These are phyloP conservation scores for Rhodotorula sp. DNA, from an alignment of 1,284 basidiomycete genomes.

Conservation along the genomic window DNA sequence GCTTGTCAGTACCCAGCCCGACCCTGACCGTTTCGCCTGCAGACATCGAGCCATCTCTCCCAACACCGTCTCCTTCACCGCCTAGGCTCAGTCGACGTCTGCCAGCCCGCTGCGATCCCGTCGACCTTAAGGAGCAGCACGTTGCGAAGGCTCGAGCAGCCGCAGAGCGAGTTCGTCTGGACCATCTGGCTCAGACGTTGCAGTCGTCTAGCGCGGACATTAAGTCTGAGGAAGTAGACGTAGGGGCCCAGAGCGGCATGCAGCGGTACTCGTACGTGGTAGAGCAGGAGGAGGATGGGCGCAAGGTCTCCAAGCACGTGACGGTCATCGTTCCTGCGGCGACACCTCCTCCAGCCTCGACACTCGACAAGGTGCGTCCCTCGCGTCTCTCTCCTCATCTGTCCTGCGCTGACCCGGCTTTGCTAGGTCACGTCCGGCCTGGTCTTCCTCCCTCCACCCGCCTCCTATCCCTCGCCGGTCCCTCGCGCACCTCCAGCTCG, in stretches of 20 bases:
- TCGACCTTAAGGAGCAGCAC: neutral
- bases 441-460: neutral
- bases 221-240: neutral
- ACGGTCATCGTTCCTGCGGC: constrained; percentile 14
- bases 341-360: neutral
- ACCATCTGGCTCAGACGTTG: constrained; percentile 7
- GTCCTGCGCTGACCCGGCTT: neutral
- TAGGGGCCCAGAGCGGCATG: neutral
- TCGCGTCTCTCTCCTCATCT: neutral
- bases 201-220: neutral
- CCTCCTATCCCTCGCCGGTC: neutral
- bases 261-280: constrained; percentile 7
- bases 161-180: constrained; percentile 5
- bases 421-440: neutral
- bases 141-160: neutral
- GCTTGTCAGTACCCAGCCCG: too few relatives aligned
- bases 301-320: constrained; percentile 6
- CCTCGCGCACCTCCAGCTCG: neutral
- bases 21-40: neutral
- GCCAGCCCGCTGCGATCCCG: too few relatives aligned
- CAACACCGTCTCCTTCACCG: neutral
- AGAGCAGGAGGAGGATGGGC: neutral
- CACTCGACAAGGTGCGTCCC: neutral
- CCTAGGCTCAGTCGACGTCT: neutral
- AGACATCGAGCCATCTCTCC: neutral